Base-by-base conservation (phyloP, 805 yeast genomes). In the Pichia sporocuriosa region DNA sequence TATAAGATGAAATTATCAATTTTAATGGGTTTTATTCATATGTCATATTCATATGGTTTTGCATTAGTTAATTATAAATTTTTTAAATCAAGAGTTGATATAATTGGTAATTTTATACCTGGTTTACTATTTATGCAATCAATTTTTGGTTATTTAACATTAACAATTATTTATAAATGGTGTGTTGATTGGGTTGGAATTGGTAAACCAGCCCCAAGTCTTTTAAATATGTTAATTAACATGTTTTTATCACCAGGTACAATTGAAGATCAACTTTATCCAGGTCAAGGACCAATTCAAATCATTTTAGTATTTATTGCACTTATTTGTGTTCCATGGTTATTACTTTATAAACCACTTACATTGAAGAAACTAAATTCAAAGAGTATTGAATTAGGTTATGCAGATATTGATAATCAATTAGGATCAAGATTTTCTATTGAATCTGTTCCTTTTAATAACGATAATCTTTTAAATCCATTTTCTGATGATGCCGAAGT, bases 191-290 rank as follows among this genome's bases (percentile, higher is more conserved):
- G 98, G 98, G 67, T 77, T 42, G 81, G 75, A 24, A 72, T 77
- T 41, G 82, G 70, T 11, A 72, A 72, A 58, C 86, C 82, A 40
- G 95, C 98, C 2, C 98, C 98, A 24, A 89, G 96, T 37, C 70
- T 93, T 57, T 72, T 93, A 59, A 93, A 93, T 63, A 93, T 88
- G 95, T 73, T 93, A 55, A 93, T 93, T 56, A 81, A 82, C 55
- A 93, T 93, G 98, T 93, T 93, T 62, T 70, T 93, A 55, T 67
- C 96, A 1, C 98, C 98, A 10, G 98, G 98, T 10, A 74, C 68
- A 8, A 76, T 93, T 41, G 90, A 79, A 27, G 96, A 84, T 48
- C 81, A 75, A 38, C 69, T 93, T 34, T 93, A 82, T 61, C 67
- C 73, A 1, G 94, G 95, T 6, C 98, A 93, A 63, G 73, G 82